Percentiles rank a stretch among this genome's conserved stretches.
Conservation (phyloP, 202 grass and related monocot species). For the Schoenoplectus tabernaemontani region DNA sequence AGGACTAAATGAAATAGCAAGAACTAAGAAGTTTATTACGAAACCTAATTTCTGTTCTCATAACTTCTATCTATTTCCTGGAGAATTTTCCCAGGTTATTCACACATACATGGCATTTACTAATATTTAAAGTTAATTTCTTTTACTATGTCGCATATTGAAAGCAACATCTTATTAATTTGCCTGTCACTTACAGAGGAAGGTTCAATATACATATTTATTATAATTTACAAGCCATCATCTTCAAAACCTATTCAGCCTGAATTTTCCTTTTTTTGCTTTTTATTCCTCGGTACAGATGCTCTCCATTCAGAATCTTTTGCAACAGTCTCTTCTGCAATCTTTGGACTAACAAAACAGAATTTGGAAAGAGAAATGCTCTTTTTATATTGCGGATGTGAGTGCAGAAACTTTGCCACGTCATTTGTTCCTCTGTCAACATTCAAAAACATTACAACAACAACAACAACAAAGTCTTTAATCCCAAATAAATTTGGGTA, state of each 20-base stretch:
- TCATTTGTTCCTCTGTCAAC: constrained; percentile 31
- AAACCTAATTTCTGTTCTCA: not conserved
- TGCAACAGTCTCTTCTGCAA: constrained; percentile 63
- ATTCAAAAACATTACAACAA: constrained; percentile 8
- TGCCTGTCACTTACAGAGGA: constrained; percentile 1
- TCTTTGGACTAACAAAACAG: constrained; percentile 60
- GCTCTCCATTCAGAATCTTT: constrained; percentile 32
- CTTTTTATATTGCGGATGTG: constrained; percentile 53
- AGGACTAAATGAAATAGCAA: not conserved
- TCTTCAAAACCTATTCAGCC: constrained; percentile 15
- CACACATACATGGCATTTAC: not conserved
- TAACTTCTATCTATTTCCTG: not conserved
- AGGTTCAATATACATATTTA: constrained; percentile 1
- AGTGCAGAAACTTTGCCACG: constrained; percentile 64
- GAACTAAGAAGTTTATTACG: not conserved
- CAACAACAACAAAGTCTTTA: too few species aligned
- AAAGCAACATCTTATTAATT: constrained; percentile 11
- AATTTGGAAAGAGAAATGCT: constrained; percentile 44
- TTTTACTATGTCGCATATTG: not conserved
- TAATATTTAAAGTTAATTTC: not conserved
- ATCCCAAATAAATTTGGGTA: too few species aligned
- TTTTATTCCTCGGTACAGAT: constrained; percentile 12
- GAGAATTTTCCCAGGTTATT: not conserved
- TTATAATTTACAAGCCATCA: constrained; percentile 11
- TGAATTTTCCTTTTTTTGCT: constrained; percentile 44